Percentiles rank a stretch among this genome's conserved stretches.
These are phyloP conservation scores for Saccharomyces jurei DNA, from an alignment of 805 yeast genomes.

Conservation along the genomic window DNA sequence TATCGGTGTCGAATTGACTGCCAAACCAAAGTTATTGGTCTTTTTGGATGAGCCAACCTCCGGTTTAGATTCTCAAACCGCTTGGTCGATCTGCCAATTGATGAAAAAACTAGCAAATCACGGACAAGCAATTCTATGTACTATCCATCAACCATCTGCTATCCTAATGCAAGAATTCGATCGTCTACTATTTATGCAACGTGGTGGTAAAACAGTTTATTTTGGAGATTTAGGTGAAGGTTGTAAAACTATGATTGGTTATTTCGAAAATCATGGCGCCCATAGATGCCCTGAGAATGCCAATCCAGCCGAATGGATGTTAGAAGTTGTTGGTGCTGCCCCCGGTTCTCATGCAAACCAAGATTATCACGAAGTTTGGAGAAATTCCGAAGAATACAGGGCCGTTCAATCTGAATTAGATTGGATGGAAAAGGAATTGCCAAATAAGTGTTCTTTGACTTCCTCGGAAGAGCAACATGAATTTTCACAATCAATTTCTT, in stretches of 20 bases:
- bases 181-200: conserved; percentile 58
- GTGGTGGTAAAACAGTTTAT: conserved; percentile 68
- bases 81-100: conserved; percentile 57
- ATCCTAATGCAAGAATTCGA: conserved; percentile 70
- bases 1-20: conserved; percentile 60
- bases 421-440: conserved; percentile 53
- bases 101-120: conserved; percentile 51
- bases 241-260: conserved; percentile 48
- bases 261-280: conserved; percentile 61
- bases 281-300: conserved; percentile 58
- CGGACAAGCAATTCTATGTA: conserved; percentile 61
- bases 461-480: conserved; percentile 30
- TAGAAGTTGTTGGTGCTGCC: conserved; percentile 76
- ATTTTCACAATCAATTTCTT: conserved; percentile 37
- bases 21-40: conserved; percentile 51
- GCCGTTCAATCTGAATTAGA: conserved; percentile 54
- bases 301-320: conserved; percentile 90
- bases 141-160: conserved; percentile 85
- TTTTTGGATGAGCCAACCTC: conserved; percentile 66
- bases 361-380: conserved; percentile 74
- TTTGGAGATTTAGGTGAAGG: conserved; percentile 62
- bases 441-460: conserved; percentile 30
- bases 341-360: conserved; percentile 69
- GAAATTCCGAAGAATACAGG: conserved; percentile 52
- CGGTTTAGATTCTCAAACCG: conserved; percentile 61